Evolutionary conservation across 1,284 basidiomycete genomes (phyloP), one percentile per base, ranked within the genome.

Genomic region (Paramarasmius palmivorus): DNA sequence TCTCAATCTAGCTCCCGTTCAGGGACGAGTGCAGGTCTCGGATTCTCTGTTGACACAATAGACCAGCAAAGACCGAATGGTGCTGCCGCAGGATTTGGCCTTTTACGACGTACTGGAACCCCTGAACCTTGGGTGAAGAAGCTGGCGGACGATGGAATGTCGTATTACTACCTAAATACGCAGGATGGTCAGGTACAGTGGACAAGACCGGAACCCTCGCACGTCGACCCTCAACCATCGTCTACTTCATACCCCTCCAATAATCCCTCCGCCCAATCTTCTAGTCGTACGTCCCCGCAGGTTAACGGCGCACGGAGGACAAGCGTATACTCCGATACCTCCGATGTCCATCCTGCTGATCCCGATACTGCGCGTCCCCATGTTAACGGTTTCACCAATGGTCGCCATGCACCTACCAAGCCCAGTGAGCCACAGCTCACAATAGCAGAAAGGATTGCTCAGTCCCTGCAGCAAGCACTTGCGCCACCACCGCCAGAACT

Each of bases 81-180:
- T 47, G 71, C 71, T 45, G 57, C 67, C 19, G 75, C 77, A 35
- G 85, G 84, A 2, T 88, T 89, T 65, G 87, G 85, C 35, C 62
- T 86, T 37, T 76, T 74, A 22, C 81, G 74, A 51, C 78, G 79
- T 40, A 77, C 76, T 32, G 76, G 78, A 26, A 88, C 82, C 6
- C 89, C 90, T 23, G 84, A 90, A 58, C 87, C 86, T 7, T 95
- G 93, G 93, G 72, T 86, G 19, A 82, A 83, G 59, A 84, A 86
- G 47, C 75, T 93, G 46, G 88, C 88, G 20, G 90, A 94, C 62
- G 93, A 95, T 63, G 92, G 92, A n/a, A 74, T 84, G 67, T 82
- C 86, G 1, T 91, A 88, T 68, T 92, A 84, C 67, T 95, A 92
- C 68, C 70, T 80, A 66, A 94, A 95, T 74, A 83, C 80, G 59